phyloP scores from a whole-genome alignment of 2,329 filamentous ascomycete genomes.

The Aspergillus fructus region DNA sequence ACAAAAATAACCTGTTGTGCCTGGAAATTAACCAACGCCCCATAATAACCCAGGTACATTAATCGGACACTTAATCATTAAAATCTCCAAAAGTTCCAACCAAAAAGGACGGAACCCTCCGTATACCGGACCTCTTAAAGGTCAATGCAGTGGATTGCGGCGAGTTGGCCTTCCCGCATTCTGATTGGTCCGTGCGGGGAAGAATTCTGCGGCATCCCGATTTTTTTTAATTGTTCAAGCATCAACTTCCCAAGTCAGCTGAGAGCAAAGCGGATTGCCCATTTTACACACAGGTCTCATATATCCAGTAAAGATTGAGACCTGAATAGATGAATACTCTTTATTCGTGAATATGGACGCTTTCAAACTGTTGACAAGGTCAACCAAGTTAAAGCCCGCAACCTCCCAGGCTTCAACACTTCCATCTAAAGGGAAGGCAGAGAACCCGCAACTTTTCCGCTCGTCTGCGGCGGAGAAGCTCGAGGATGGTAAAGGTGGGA shows the following conservation, averaged over 20 bases:
- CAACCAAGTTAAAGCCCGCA: conserved; percentile 42
- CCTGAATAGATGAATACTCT: conserved; percentile 10
- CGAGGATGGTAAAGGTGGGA: conserved; percentile 24
- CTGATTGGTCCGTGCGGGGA: conserved; percentile 36
- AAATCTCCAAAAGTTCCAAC: not conserved
- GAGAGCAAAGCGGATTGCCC: not conserved
- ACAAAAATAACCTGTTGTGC: not conserved
- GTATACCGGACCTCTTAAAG: not conserved
- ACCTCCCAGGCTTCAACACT: conserved; percentile 28
- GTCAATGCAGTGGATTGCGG: not conserved
- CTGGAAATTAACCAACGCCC: not conserved
- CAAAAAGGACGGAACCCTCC: too few species aligned
- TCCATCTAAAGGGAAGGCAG: conserved; percentile 42
- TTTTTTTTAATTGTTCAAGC: conserved; percentile 25
- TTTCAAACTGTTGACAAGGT: conserved; percentile 46
- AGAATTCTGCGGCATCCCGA: conserved; percentile 19
- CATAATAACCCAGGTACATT: not conserved
- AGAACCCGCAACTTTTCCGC: conserved; percentile 39
- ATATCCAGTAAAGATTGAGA: not conserved
- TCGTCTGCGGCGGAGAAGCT: conserved; percentile 29
- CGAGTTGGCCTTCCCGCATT: conserved; percentile 9
- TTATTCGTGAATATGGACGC: conserved; percentile 40
- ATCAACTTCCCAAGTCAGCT: conserved; percentile 5
- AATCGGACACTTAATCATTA: not conserved
- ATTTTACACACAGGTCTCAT: not conserved